Base-by-base conservation (phyloP, 192 early-diverging fungal species). In the Spinellus fusiger region DNA sequence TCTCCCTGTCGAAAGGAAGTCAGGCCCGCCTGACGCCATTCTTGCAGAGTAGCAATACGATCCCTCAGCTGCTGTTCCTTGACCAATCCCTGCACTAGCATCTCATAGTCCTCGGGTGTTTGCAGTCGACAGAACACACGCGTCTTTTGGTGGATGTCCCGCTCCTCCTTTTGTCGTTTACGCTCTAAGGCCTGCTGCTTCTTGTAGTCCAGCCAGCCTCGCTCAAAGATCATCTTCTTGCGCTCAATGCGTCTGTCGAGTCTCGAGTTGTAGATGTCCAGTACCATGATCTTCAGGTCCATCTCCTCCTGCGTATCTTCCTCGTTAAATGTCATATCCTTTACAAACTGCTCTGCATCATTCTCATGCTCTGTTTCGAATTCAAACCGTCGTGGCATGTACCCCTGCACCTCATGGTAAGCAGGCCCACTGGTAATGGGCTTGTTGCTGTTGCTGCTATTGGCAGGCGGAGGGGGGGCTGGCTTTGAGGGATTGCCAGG, bases 341-440 rank as follows among this genome's bases (percentile, higher is more conserved):
- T 99, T 53, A 99, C 85, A n/a, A 77, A 66, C 46, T 88, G 82
- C 77, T 99, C 97, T 3, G 95, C 94, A 34, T 96, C 94, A 59
- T 98, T 96, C 50, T 98, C 95, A 61, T 84, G 83, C 72, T 99
- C 97, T n/a, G 80, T 82, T 55, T 99, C 97, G 73, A 97, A 99
- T 74, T 99, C 97, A 23, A 84, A 69, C 20, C 97, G 90, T 13
- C 89, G 89, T 16, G 97, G 97, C 97, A 99, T 99, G 62, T 90
- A 99, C 4, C 97, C 97, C 29, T 84, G 80, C 64, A 99, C 93
- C 71, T 99, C 97, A 58, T 99, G 97, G 73, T 92, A 93, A 38
- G 88, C 84, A 6, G 97, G 95, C 25, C 84, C 80, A 77, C 87
- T 90, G 15, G 88, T 84, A 29, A 93, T 82, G 9, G 90, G 82